These are phyloP conservation scores for Desmodesmus armatus DNA, from an alignment of 139 green algal species.

Conservation along the genomic window DNA sequence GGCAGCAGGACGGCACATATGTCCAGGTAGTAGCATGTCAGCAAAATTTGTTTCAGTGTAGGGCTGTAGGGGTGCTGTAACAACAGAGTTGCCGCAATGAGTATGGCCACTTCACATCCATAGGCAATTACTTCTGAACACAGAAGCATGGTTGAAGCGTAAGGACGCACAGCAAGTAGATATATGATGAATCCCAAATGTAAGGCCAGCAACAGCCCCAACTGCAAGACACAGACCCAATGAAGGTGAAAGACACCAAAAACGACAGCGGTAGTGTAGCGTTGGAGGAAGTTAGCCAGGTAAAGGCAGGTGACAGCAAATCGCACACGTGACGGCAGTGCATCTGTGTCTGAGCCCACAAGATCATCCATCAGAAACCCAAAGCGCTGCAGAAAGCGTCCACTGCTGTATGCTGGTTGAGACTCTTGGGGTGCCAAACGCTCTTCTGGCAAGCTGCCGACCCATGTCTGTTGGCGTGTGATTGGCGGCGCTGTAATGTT, in stretches of 20 bases:
- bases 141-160: not conserved
- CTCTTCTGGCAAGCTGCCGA: not conserved
- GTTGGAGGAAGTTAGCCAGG: not conserved
- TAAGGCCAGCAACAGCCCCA: not conserved
- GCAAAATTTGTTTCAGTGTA: not conserved
- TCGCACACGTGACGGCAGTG: not conserved
- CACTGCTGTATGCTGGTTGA: not conserved
- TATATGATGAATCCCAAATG: not conserved
- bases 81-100: not conserved
- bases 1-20: not conserved
- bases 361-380: constrained; percentile 7
- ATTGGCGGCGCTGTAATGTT: not conserved
- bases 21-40: constrained; percentile 4
- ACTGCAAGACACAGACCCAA: not conserved
- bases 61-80: not conserved
- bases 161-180: not conserved
- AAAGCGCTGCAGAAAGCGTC: not conserved
- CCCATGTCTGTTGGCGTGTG: not conserved
- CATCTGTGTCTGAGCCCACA: not conserved
- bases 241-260: not conserved
- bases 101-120: not conserved
- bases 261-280: not conserved
- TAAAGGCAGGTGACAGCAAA: not conserved
- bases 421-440: not conserved
- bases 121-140: not conserved